phyloP scores from a whole-genome alignment of 805 yeast genomes.

The Kodamaea leandrae region DNA sequence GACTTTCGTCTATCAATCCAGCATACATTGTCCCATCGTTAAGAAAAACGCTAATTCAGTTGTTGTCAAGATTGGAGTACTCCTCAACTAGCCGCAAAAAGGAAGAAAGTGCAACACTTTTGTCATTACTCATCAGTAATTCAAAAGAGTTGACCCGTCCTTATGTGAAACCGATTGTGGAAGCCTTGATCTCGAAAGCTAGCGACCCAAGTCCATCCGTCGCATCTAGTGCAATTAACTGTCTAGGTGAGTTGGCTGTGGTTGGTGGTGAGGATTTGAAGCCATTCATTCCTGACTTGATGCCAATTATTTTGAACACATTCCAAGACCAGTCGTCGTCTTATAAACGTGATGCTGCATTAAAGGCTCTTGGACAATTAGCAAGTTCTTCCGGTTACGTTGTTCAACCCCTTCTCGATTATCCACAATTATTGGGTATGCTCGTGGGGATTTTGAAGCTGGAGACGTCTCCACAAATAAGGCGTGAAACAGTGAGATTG shows the following conservation, averaged over 20 bases:
- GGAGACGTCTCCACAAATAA: conserved; percentile 68
- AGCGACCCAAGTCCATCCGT: conserved; percentile 74
- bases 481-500: conserved; percentile 84
- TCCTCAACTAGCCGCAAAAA: conserved; percentile 70
- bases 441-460: conserved; percentile 77
- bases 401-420: conserved; percentile 86
- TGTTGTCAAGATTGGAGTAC: conserved; percentile 80
- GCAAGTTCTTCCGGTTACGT: conserved; percentile 93
- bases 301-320: conserved; percentile 85
- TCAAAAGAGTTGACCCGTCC: conserved; percentile 86
- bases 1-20: conserved; percentile 83
- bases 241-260: conserved; percentile 83
- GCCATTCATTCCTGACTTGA: conserved; percentile 67
- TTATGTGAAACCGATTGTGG: conserved; percentile 86
- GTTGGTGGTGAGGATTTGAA: conserved; percentile 86
- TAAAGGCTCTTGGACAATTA: conserved; percentile 82
- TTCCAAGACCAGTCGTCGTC: conserved; percentile 92
- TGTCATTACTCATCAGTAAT: conserved; percentile 70
- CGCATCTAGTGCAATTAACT: conserved; percentile 78
- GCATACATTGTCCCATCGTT: conserved; percentile 94
- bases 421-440: conserved; percentile 84
- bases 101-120: conserved; percentile 80
- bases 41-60: conserved; percentile 80
- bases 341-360: conserved; percentile 83
- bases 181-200: conserved; percentile 74